These are phyloP conservation scores for Hypsizygus marmoreus DNA, from an alignment of 768 basidiomycete species.

Conservation along the genomic window DNA sequence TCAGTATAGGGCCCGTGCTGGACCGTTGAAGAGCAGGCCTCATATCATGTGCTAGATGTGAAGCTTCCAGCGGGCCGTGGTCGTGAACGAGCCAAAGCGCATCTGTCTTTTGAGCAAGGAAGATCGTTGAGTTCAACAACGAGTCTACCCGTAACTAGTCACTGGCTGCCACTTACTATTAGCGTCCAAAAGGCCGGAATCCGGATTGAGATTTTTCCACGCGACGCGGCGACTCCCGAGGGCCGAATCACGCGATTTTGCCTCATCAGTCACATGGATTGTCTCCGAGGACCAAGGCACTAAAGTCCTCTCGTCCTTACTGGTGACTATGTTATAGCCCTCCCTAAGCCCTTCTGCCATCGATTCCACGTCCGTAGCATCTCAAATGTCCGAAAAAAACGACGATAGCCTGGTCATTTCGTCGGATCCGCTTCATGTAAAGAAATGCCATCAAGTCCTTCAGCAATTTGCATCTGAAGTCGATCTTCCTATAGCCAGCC, in stretches of 20 bases:
- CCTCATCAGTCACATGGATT: slow-evolving; percentile 15
- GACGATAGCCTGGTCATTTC: slow-evolving; percentile 60
- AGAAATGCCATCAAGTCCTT: slow-evolving; percentile 22
- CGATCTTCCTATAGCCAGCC: slow-evolving; percentile 62
- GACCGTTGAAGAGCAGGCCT: too few species aligned
- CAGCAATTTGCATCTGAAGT: neutral
- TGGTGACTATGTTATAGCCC: too few species aligned
- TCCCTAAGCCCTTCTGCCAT: neutral
- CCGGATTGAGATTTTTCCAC: too few species aligned
- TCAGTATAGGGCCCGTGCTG: neutral
- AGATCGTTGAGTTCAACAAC: too few species aligned
- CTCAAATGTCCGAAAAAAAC: slow-evolving; percentile 24
- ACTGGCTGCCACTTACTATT: too few species aligned
- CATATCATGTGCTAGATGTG: too few species aligned
- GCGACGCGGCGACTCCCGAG: neutral
- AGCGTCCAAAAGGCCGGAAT: too few species aligned
- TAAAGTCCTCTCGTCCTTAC: too few species aligned
- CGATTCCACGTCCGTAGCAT: neutral
- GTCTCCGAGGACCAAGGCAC: neutral
- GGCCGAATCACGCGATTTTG: slow-evolving; percentile 16
- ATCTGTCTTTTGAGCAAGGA: too few species aligned
- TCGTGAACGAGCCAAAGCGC: too few species aligned
- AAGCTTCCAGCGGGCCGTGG: too few species aligned
- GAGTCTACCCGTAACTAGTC: too few species aligned
- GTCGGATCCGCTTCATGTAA: slow-evolving; percentile 65